Evolutionary conservation across 2,329 filamentous ascomycete genomes (phyloP), one percentile per base, ranked within the genome.

Genomic region (Aspergillus latus): DNA sequence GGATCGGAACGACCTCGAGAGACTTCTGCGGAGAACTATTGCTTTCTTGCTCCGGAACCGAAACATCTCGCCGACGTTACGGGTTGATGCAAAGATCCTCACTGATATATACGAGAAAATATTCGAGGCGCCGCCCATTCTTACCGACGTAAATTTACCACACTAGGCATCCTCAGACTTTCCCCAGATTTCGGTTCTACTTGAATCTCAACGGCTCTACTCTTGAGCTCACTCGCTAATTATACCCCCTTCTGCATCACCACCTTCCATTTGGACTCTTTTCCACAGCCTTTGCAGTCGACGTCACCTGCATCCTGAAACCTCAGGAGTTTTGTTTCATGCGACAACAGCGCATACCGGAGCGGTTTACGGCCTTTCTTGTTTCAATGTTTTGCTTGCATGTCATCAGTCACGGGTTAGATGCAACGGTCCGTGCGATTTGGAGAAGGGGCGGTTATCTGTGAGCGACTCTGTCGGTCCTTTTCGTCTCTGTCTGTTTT

Each of bases 51-150:
- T 82, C 45, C 79, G 88, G 56, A 86, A 89, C 30, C 81, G 85
- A 32, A 83, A 87, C 6, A 88, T 89, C 26, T 89, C 89, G 0
- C 91, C 90, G 47, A 88, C 90, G 6, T 82, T 97, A 5, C 74
- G 77, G 47, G 84, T 84, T 46, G 92, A 97, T 70, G 84, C 88
- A 68, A 82, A 83, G 50, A 94, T 97, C 57, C 80, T 97, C 11
- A 74, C 77, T 42, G 77, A 80, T 50, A 80, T 82, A 49, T 75
- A 77, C 30, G 62, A 67, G 10, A 74, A 73, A 55, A 72, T 78
- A 13, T 78, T 78, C 51, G 76, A 82, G 9, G 57, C 63, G 11
- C 47, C 63, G 21, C 56, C 64, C 8, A 39, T 32, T 1, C 44
- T 56, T 13, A 39, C 48, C 15, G 21, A 44, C 28, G n/a, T 13